Base-by-base conservation (phyloP, 2,329 filamentous ascomycete species). In the Alternaria arborescens region DNA sequence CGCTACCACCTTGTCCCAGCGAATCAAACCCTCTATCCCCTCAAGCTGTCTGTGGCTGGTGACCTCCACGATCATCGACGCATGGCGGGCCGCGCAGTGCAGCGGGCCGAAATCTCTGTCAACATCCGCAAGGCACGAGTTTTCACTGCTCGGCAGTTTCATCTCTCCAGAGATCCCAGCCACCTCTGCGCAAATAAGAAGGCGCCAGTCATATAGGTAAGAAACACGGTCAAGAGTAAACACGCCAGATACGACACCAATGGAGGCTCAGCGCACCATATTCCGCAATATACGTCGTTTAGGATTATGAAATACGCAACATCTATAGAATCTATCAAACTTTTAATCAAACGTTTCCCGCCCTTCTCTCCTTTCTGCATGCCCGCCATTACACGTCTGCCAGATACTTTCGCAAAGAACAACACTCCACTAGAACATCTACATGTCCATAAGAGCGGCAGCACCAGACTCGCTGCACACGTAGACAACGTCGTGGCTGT, bases 391-490 rank as follows among this genome's bases (percentile, higher is more conserved):
- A 41, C 38, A 52, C 14, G 20, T 24, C 32, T 18, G 34, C 20
- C 5, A 20, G 12, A 42, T 16, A 4, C 24, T 1, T 26, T 26
- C 24, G 24, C 24, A 26, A 26, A 26, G 24, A 26, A 26, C 24
- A 26, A 26, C 24, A 26, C 24, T 26, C 24, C 24, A 26, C 24
- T 26, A 26, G 24, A 26, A 26, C 24, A 26, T 22, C 16, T 66
- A 73, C 55, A 72, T 55, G 32, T 66, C 75, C 59, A 97, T 79
- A 52, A 97, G 83, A 16, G 91, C 93, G 68, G 84, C 86, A 28
- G 94, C 95, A 47, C 92, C 94, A 20, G 91, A 87, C 87, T 99
- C 95, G 80, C 93, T 97, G 78, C 91, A 97, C 70, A 98, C 91
- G 77, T 98, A 98, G 67, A 98, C 89, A 65, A 96, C 91, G 73